Conservation (phyloP, 1,284 basidiomycete species). For the Termitomyces sp. region DNA sequence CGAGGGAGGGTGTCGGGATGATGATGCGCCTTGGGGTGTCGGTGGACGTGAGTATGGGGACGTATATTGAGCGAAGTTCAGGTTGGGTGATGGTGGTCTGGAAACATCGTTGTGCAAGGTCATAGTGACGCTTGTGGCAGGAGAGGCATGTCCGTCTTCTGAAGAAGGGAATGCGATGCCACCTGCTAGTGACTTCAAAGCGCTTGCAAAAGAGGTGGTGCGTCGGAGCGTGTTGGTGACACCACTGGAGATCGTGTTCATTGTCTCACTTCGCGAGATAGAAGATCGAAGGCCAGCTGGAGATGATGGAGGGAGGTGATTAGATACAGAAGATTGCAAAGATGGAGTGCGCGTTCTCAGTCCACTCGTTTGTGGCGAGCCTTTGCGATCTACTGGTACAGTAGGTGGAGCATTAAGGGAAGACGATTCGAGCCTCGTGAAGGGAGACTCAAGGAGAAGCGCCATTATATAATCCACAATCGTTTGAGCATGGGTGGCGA, state of each 20-base stretch:
- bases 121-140: constrained; percentile 27
- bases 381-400: constrained; percentile 30
- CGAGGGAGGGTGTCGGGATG: constrained; percentile 17
- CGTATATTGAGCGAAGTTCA: constrained; percentile 69
- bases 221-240: constrained; percentile 68
- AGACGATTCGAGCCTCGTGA: constrained; percentile 66
- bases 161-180: constrained; percentile 60
- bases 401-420: constrained; percentile 53
- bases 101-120: constrained; percentile 39
- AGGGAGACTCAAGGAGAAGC: constrained; percentile 83
- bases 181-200: constrained; percentile 73
- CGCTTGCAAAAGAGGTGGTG: constrained; percentile 81
- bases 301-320: constrained; percentile 33
- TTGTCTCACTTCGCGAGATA: constrained; percentile 55
- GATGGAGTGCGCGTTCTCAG: constrained; percentile 50
- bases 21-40: constrained; percentile 30
- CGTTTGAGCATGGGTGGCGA: constrained; percentile 86
- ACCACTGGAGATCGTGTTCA: constrained; percentile 53
- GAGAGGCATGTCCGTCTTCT: constrained; percentile 50
- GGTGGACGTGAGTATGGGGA: constrained; percentile 64
- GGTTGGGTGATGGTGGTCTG: constrained; percentile 69
- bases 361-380: constrained; percentile 26
- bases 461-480: constrained; percentile 93
- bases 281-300: constrained; percentile 37
- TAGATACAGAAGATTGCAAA: constrained; percentile 38